Percentiles rank a stretch among this genome's conserved stretches.
Conservation (phyloP, 768 basidiomycete species). For the Mycena haematopus region DNA sequence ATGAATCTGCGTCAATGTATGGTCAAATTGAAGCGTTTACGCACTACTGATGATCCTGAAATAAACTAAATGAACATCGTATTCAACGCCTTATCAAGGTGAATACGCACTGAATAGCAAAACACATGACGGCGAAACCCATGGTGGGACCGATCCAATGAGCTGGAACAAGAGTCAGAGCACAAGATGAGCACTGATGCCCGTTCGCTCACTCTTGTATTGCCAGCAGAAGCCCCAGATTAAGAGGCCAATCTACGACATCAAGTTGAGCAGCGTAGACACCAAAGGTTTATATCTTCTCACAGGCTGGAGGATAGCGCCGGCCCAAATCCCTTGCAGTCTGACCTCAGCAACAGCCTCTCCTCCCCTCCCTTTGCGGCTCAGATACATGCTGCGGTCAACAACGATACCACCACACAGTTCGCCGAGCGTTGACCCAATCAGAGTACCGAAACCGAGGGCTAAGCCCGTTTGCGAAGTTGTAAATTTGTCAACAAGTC, state of each 20-base stretch:
- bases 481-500: slow-evolving; percentile 19
- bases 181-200: not conserved
- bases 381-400: slow-evolving; percentile 28
- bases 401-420: slow-evolving; percentile 28
- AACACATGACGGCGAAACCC: slow-evolving; percentile 27
- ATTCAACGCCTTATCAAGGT: not conserved
- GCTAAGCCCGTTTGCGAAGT: slow-evolving; percentile 28
- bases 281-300: not conserved
- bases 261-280: not conserved
- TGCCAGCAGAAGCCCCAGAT: slow-evolving; percentile 32
- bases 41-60: slow-evolving; percentile 22
- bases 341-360: slow-evolving; percentile 27
- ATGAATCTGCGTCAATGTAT: not conserved
- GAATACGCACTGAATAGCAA: slow-evolving; percentile 21
- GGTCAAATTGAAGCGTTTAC: not conserved
- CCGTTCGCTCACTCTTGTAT: slow-evolving; percentile 21
- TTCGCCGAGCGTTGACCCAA: slow-evolving; percentile 28
- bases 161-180: slow-evolving; percentile 11
- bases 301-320: slow-evolving; percentile 27
- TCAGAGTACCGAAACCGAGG: slow-evolving; percentile 27
- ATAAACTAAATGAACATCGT: not conserved
- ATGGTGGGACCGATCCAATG: slow-evolving; percentile 28
- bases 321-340: slow-evolving; percentile 28
- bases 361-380: slow-evolving; percentile 17
- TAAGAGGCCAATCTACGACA: slow-evolving; percentile 24